Conservation (phyloP, 73 alveolate species). For the Tetrahymena elliotti region DNA sequence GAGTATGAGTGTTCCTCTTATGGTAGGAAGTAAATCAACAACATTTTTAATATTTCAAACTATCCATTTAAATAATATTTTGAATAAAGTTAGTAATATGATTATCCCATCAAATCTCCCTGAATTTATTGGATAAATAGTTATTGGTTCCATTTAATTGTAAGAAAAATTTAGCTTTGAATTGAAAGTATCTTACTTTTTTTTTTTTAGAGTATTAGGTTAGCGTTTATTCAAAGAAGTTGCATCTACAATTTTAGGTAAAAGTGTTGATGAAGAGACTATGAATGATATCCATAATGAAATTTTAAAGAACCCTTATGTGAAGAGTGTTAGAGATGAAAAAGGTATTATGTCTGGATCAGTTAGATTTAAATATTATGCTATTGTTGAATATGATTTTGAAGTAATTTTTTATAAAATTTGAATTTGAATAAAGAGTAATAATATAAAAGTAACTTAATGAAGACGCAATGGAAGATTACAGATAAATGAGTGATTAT, state of each 20-base stretch:
- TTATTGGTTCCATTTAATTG: slow-evolving; percentile 22
- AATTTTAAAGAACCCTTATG: background rate
- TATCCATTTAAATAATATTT: background rate
- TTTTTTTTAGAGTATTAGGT: background rate
- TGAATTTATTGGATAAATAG: slow-evolving; percentile 21
- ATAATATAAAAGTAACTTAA: background rate
- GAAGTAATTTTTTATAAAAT: background rate
- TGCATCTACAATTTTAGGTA: background rate
- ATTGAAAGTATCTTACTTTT: background rate
- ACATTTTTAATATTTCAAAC: background rate
- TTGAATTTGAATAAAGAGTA: no score
- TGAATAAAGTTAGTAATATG: background rate
- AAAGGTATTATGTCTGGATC: background rate
- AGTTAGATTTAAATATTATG: background rate
- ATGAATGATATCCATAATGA: background rate
- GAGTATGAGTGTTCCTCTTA: slow-evolving; percentile 20
- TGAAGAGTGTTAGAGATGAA: background rate
- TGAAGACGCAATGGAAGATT: background rate
- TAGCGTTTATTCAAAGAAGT: background rate
- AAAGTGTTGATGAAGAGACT: background rate
- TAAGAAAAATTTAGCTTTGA: background rate
- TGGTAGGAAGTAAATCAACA: background rate
- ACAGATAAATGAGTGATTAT: background rate
- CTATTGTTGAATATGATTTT: background rate
- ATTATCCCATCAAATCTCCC: slow-evolving; percentile 11